Evolutionary conservation across 2,329 filamentous ascomycete species (phyloP).

Genomic region (Tolypocladium sp.): DNA sequence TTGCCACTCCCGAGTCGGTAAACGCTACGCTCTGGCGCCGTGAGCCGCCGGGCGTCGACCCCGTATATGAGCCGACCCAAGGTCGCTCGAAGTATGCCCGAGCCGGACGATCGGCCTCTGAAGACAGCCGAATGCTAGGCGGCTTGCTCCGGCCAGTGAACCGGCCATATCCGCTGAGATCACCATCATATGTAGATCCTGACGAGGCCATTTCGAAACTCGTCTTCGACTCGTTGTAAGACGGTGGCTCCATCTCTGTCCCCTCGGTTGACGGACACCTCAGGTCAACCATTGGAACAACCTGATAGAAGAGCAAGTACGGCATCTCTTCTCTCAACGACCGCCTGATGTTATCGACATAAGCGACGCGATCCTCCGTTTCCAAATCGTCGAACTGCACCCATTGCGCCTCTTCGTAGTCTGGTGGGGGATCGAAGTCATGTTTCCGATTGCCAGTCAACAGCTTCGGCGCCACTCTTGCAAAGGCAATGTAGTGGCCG

Average conservation of each 20-base stretch:
- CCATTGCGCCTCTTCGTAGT: slow-evolving; percentile 70
- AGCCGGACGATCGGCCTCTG: slow-evolving; percentile 39
- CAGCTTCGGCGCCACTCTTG: slow-evolving; percentile 60
- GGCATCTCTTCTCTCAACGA: slow-evolving; percentile 81
- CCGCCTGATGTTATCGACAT: slow-evolving; percentile 68
- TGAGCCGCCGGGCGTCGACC: slow-evolving; percentile 23
- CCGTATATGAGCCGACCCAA: slow-evolving; percentile 26
- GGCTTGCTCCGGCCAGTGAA: slow-evolving; percentile 21
- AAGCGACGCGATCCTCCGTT: slow-evolving; percentile 56
- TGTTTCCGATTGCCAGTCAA: slow-evolving; percentile 50
- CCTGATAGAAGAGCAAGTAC: slow-evolving; percentile 92
- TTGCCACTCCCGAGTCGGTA: slow-evolving; percentile 32
- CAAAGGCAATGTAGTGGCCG: slow-evolving; percentile 85
- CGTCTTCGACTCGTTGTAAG: slow-evolving; percentile 44
- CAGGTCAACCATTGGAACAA: slow-evolving; percentile 75
- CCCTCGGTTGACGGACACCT: slow-evolving; percentile 36
- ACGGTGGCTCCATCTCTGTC: slow-evolving; percentile 43
- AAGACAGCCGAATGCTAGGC: slow-evolving; percentile 45
- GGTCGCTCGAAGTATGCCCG: slow-evolving; percentile 39
- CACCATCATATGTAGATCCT: slow-evolving; percentile 6
- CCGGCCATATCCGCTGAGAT: slow-evolving; percentile 1
- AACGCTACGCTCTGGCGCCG: slow-evolving; percentile 43
- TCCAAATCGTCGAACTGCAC: slow-evolving; percentile 85
- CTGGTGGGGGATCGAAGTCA: slow-evolving; percentile 48
- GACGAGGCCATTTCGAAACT: slow-evolving; percentile 25